Evolutionary conservation across 768 basidiomycete species (phyloP).

Genomic region (Panaeolus cyanescens): DNA sequence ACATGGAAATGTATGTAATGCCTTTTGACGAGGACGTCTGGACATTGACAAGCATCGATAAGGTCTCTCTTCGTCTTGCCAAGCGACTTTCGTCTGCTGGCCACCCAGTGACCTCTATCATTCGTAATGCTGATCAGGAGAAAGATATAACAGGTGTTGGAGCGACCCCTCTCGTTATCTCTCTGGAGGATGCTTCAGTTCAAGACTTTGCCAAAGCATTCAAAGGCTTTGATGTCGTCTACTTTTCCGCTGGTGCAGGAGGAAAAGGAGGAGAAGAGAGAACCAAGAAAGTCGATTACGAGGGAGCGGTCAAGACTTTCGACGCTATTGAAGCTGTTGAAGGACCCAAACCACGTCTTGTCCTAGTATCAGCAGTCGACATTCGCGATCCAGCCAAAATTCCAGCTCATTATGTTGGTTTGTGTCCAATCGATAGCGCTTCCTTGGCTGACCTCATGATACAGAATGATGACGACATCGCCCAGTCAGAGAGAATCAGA

Average conservation of each 20-base stretch:
- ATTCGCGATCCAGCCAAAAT: slow-evolving; percentile 49
- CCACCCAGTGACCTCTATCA: slow-evolving; percentile 55
- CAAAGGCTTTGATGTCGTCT: slow-evolving; percentile 41
- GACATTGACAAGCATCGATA: neutral
- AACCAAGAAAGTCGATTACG: slow-evolving; percentile 59
- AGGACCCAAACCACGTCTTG: slow-evolving; percentile 48
- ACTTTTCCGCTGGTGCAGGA: slow-evolving; percentile 54
- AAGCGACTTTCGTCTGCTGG: slow-evolving; percentile 40
- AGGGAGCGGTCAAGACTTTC: slow-evolving; percentile 69
- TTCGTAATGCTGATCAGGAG: slow-evolving; percentile 49
- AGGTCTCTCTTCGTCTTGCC: slow-evolving; percentile 54
- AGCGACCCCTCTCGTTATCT: slow-evolving; percentile 52
- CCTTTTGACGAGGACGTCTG: neutral
- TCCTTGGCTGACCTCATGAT: neutral
- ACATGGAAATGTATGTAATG: slow-evolving; percentile 46
- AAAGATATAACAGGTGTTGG: slow-evolving; percentile 44
- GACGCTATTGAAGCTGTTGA: slow-evolving; percentile 62
- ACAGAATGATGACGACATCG: slow-evolving; percentile 49
- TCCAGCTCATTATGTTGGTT: slow-evolving; percentile 53
- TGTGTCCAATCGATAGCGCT: neutral
- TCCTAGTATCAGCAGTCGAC: slow-evolving; percentile 64
- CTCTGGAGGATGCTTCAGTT: slow-evolving; percentile 53
- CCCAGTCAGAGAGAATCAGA: slow-evolving; percentile 41
- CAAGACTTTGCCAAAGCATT: slow-evolving; percentile 50
- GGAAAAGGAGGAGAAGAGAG: slow-evolving; percentile 58